Evolutionary conservation across 139 green algal species (phyloP), one percentile per base, ranked within the genome.

Genomic region (Penium margaritaceum): DNA sequence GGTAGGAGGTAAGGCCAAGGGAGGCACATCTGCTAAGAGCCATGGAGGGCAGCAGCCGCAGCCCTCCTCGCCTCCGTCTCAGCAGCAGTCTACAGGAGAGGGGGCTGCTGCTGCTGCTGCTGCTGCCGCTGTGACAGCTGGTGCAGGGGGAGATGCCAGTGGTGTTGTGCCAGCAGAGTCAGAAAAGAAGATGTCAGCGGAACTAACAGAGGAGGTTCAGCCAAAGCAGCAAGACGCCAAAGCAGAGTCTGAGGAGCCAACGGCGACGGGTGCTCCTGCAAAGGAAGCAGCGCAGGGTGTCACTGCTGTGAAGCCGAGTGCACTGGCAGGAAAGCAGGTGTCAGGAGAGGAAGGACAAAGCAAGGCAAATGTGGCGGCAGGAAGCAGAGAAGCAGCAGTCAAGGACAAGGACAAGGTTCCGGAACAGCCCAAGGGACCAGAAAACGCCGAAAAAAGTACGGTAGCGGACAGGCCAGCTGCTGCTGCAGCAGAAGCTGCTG

Each of bases 401-500:
- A 27, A 60, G 51, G 51, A 29, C 24, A 34, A 60, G 17, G 51
- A 60, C 24, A 24, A 12, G n/a, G 30, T 6, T 24, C 17, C 34
- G 30, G 30, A 66, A 30, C 27, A 66, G 58, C 24, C 5, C 2
- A 39, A 38, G 21, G 58, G 12, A 7, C 27, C 29, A 41, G 58
- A 44, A 29, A 2, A 0, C 12, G 1, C 34, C 14, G 58, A 5
- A 6, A 66, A 21, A 30, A 29, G 32, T 66, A 21, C 1, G 30
- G 30, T 5, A n/a, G 58, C 27, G 33, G 58, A 66, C 2, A 44
- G 9, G 30, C 1, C 58, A 1, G 30, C n/a, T 33, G 24, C 19
- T 38, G 54, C 54, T 30, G 54, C 58, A n/a, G 58, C 33, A 21
- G 24, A 27, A 7, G 58, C 58, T 44, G 58, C 32, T 66, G 58